Percentiles rank a stretch among this genome's conserved stretches.
These are phyloP conservation scores for Vigna nakashimae DNA, from an alignment of 306 rosid species.

Conservation along the genomic window DNA sequence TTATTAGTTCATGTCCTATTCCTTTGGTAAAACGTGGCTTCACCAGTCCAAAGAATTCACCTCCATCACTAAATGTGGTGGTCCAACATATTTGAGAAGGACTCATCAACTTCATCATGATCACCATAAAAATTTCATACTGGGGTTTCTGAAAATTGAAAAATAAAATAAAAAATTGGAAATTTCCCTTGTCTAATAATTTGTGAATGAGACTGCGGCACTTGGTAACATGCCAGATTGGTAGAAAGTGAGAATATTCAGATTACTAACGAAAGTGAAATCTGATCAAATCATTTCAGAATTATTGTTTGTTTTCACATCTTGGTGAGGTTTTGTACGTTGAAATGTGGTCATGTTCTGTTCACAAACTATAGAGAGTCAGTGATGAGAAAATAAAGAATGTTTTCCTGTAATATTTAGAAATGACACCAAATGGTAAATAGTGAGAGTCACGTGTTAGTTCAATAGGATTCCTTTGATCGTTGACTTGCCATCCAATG, in stretches of 20 bases:
- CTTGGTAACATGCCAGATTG: background rate
- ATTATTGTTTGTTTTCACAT: background rate
- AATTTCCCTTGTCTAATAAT: background rate
- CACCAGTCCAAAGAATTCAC: background rate
- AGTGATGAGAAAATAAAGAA: background rate
- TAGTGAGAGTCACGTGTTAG: background rate
- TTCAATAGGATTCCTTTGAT: no score
- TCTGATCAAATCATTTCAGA: background rate
- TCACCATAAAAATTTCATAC: background rate
- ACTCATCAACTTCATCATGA: background rate
- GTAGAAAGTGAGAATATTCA: background rate
- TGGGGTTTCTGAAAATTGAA: background rate
- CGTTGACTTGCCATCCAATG: background rate
- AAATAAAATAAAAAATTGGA: background rate
- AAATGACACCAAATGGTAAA: background rate
- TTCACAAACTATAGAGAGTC: background rate
- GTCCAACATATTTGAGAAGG: background rate
- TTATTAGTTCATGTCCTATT: background rate
- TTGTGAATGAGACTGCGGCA: background rate
- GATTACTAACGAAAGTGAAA: background rate
- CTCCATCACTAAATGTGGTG: background rate
- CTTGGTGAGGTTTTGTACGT: background rate
- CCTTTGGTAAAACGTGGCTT: background rate
- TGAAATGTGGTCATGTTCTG: background rate
- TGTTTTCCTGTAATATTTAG: background rate